Base-by-base conservation (phyloP, 768 basidiomycete genomes). In the Auricularia sp. region DNA sequence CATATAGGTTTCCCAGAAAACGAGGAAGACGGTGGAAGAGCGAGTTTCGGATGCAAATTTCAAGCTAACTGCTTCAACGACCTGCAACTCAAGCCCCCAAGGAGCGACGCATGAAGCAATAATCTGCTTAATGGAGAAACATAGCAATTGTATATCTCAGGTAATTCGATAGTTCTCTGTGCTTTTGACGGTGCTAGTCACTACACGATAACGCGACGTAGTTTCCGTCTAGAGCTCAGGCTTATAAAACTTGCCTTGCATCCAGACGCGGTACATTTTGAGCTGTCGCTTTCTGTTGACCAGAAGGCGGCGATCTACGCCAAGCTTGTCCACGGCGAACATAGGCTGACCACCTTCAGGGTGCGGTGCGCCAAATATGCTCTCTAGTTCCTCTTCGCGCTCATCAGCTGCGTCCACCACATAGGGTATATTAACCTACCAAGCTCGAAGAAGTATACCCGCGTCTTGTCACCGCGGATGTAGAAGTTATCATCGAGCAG, bases 201-300 rank as follows among this genome's bases (percentile, higher is more conserved):
- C 39, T 39, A 12, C 3, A 39, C 39, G 8, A 39, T 12, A 12
- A 39, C 12, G 39, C 39, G 29, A 39, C 39, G 12, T 42, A 8
- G 39, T 14, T 8, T 14, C 39, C 39, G 8, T 42, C 39, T 42
- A 42, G 8, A 8, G 8, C 12, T 14, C 39, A n/a, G 79, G 44
- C 72, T 87, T 90, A 65, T 79, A 78, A 71, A 93, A 93, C 71
- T 87, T 88, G 0, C 84, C 91, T 74, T 95, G 93, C 86, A 94
- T 85, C 93, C 93, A 96, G 0, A 94, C 89, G 58, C 97, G 80
- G 73, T 96, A 98, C 97, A 99, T 99, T 75, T 96, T 96, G 61
- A 97, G 76, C 76, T 94, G 90, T 65, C 91, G 80, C 76, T 97
- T 98, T 58, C 97, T 81, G 71, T 99, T 99, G 62, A 99, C 87